Evolutionary conservation across 2,329 filamentous ascomycete genomes (phyloP).

Genomic region (Anthostomella pinea): DNA sequence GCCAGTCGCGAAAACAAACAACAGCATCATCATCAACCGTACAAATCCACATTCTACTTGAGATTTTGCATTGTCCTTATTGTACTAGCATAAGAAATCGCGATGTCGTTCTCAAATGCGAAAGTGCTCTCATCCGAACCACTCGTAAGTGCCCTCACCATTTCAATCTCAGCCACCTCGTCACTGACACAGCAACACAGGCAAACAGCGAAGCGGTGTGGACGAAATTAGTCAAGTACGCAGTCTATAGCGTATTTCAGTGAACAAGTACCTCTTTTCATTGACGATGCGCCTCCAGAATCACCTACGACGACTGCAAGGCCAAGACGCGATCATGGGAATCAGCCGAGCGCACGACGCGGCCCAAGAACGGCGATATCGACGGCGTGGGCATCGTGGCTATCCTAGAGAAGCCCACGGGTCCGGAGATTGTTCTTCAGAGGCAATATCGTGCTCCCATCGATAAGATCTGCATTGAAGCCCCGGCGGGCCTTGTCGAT

Average conservation of each 20-base stretch:
- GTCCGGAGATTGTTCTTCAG: constrained; percentile 59
- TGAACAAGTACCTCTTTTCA: constrained; percentile 1
- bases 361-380: constrained; percentile 58
- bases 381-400: constrained; percentile 74
- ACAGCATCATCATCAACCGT: constrained; percentile 3
- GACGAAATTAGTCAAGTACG: constrained; percentile 58
- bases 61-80: constrained; percentile 4
- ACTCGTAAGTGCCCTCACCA: constrained; percentile 36
- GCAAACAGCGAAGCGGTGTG: constrained; percentile 53
- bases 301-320: constrained; percentile 62
- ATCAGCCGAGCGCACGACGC: constrained; percentile 67
- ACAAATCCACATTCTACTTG: constrained; percentile 12
- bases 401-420: constrained; percentile 55
- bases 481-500: constrained; percentile 64
- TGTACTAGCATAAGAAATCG: constrained; percentile 1
- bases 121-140: constrained; percentile 44
- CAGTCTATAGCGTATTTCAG: constrained; percentile 3
- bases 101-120: constrained; percentile 42
- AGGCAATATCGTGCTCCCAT: constrained; percentile 66
- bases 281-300: constrained; percentile 36
- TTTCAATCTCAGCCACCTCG: background rate
- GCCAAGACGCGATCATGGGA: constrained; percentile 65
- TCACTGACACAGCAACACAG: constrained; percentile 30
- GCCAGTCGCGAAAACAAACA: constrained; percentile 2
- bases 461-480: constrained; percentile 57